A percentile compares a stretch with the other conserved stretches of the same genome.
These are phyloP conservation scores for Floccularia luteovirens DNA, from an alignment of 768 basidiomycete genomes.

Conservation along the genomic window DNA sequence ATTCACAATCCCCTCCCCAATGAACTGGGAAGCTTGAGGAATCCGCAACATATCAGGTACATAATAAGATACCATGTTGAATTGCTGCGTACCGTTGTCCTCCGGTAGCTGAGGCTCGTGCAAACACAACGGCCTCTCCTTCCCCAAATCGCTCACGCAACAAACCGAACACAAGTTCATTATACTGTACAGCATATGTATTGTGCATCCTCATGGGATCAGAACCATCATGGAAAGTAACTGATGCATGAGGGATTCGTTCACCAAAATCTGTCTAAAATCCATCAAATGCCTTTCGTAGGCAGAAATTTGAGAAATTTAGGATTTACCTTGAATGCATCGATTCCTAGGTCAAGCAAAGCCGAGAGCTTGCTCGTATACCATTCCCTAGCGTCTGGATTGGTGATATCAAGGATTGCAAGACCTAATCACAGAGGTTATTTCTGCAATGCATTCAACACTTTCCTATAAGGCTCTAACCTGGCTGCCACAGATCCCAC, in stretches of 20 bases:
- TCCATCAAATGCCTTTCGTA: neutral
- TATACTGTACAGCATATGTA: slow-evolving; percentile 62
- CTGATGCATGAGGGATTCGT: slow-evolving; percentile 59
- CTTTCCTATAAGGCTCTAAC: slow-evolving; percentile 1
- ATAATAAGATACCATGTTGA: neutral
- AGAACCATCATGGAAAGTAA: slow-evolving; percentile 58
- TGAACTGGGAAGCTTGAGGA: slow-evolving; percentile 36
- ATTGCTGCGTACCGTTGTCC: slow-evolving; percentile 44
- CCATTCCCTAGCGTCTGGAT: slow-evolving; percentile 49
- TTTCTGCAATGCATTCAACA: neutral
- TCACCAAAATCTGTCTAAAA: slow-evolving; percentile 70
- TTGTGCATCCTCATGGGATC: slow-evolving; percentile 71
- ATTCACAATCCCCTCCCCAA: slow-evolving; percentile 75
- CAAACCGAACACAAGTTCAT: slow-evolving; percentile 59
- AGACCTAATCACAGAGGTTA: slow-evolving; percentile 17
- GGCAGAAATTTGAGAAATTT: neutral
- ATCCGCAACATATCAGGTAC: slow-evolving; percentile 2
- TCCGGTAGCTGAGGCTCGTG: slow-evolving; percentile 59
- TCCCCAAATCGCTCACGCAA: slow-evolving; percentile 52
- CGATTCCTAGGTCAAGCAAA: slow-evolving; percentile 48
- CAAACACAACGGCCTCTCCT: slow-evolving; percentile 64
- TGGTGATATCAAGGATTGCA: slow-evolving; percentile 56
- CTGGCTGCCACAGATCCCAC: slow-evolving; percentile 29
- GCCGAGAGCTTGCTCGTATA: slow-evolving; percentile 39
- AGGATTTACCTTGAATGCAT: slow-evolving; percentile 47